Conservation (phyloP, 176 grass and related monocot species). For the Carex parvula region DNA sequence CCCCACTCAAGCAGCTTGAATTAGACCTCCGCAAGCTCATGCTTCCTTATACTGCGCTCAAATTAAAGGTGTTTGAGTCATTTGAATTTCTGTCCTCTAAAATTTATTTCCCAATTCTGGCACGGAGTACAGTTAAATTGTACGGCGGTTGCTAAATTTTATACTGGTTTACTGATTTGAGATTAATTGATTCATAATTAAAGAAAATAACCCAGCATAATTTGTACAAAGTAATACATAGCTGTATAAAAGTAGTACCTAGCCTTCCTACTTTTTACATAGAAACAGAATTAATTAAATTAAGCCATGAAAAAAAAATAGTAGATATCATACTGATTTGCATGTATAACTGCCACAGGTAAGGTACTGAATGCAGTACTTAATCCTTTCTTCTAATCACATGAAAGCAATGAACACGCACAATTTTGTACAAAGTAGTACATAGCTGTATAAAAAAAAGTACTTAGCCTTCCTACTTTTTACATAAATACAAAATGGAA, state of each 20-base stretch:
- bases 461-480: too few species aligned
- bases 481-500: background rate
- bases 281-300: background rate
- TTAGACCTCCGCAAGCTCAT: constrained; percentile 63
- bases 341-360: background rate
- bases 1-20: constrained; percentile 68
- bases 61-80: constrained; percentile 31
- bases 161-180: background rate
- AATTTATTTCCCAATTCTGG: background rate
- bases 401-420: background rate
- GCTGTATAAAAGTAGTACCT: too few species aligned
- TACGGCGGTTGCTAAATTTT: background rate
- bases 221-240: background rate
- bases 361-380: background rate
- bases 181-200: background rate
- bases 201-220: background rate
- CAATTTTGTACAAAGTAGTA: background rate
- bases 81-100: background rate
- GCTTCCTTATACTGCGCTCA: constrained; percentile 42
- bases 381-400: background rate
- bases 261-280: background rate
- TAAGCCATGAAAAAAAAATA: background rate
- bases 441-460: background rate
- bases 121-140: background rate
- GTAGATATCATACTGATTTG: background rate